phyloP scores from a whole-genome alignment of 768 basidiomycete species.

The Leccinum arenicola region DNA sequence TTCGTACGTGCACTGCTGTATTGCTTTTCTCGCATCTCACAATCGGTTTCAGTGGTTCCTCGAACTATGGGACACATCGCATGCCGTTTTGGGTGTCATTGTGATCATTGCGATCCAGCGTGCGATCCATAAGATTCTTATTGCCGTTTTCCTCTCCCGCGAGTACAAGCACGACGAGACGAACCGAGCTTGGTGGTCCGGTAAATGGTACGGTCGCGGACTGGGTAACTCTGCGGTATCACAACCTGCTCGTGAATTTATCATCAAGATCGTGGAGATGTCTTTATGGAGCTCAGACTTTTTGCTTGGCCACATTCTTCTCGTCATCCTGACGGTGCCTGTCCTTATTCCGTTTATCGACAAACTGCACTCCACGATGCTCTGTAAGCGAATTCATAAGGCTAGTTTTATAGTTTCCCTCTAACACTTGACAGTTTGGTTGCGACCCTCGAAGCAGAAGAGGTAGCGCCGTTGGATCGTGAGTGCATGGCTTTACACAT shows the following conservation, averaged over 20 bases:
- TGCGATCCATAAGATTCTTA: constrained; percentile 90
- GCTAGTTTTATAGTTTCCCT: background rate
- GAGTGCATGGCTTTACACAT: constrained; percentile 23
- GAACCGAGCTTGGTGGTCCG: constrained; percentile 99
- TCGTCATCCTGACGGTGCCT: constrained; percentile 84
- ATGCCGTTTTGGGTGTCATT: constrained; percentile 91
- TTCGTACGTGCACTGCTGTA: constrained; percentile 56
- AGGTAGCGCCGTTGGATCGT: constrained; percentile 90
- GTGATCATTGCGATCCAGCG: constrained; percentile 88
- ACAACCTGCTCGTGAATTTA: constrained; percentile 94
- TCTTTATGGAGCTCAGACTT: constrained; percentile 96
- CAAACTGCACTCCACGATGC: constrained; percentile 87
- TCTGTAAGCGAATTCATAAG: constrained; percentile 56
- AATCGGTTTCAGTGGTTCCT: constrained; percentile 75
- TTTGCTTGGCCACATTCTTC: constrained; percentile 76
- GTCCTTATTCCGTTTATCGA: constrained; percentile 85
- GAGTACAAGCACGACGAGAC: constrained; percentile 99
- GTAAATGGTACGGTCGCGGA: constrained; percentile 95
- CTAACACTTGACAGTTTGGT: constrained; percentile 66
- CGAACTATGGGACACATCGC: constrained; percentile 95
- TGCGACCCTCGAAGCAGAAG: constrained; percentile 92
- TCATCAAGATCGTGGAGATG: constrained; percentile 99
- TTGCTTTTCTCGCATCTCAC: constrained; percentile 33
- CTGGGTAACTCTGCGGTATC: constrained; percentile 90
- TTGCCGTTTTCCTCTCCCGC: constrained; percentile 90